Base-by-base conservation (phyloP, 768 basidiomycete genomes). In the Lactarius psammicola region DNA sequence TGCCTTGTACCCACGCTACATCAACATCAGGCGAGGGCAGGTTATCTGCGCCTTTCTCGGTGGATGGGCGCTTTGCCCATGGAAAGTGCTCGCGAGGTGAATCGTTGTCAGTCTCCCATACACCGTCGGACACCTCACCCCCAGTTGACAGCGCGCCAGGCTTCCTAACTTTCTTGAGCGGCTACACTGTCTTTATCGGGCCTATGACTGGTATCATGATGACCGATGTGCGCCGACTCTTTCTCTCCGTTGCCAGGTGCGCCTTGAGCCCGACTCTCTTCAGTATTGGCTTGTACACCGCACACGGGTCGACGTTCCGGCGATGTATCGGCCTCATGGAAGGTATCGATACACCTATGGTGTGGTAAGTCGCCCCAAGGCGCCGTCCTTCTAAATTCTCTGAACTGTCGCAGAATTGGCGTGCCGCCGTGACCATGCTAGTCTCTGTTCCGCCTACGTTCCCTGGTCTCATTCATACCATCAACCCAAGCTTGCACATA, bases 51-150 rank as follows among this genome's bases (percentile, higher is more conserved):
- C 91, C 0, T 62, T 95, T 55, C 72, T 95, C 6, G 92, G 93
- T 2, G 91, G 91, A 0, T 95, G 94, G 93, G 85, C 82, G 0
- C 75, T 92, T n/a, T 86, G 85, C 67, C 92, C 93, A 4, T 95
- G 93, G 94, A 85, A 92, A 76, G 92, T 95, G 60, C 78, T 95
- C 36, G 80, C 80, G 17, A 80, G 76, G 66, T 78, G 71, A 28
- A 10, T 10, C 10, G 81, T 81, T n/a, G 74, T 66, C 59, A 62
- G 65, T 71, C 68, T 11, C 64, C 71, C 51, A 44, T 68, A 63
- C 61, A 28, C 23, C 18, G 54, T 46, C 23, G 23, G 15, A 17
- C 28, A 1, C 20, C 36, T 56, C 33, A 58, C 36, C 42, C 18
- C n/a, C 18, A 26, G 15, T 18, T 34, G 15, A 31, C 67, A 76